Evolutionary conservation across 2,329 filamentous ascomycete genomes (phyloP), one percentile per base, ranked within the genome.

Genomic region (Diaporthe sp.): DNA sequence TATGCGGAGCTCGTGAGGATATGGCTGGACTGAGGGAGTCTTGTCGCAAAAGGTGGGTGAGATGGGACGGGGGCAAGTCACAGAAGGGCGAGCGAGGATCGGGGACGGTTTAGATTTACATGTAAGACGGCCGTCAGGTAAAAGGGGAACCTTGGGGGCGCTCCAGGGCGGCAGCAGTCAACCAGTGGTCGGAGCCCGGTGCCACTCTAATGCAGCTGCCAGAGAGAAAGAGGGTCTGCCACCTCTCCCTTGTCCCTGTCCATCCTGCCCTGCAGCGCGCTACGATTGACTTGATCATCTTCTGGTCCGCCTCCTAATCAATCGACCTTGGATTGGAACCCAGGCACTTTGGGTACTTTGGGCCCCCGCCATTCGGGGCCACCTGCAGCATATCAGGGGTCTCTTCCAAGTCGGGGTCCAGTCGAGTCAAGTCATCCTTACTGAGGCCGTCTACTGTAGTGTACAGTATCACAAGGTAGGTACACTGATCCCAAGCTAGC

Each of bases 131-230:
- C 47, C 63, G 63, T 68, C 22, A 30, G 39, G 63, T 68, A 68
- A 68, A 68, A 68, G 63, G 63, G 63, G 63, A 68, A 68, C 63
- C 63, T 68, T 53, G 63, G 32, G 22, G 22, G 63, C 63, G 63
- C 63, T 39, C 15, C 39, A 47, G 39, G 9, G 61, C 61, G 30
- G 30, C 61, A 32, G 44, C 61, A 66, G 51, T 66, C 61, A 66
- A 27, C 44, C 44, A 66, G 30, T 66, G 44, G 61, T 37, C 61
- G 44, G 30, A 51, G 44, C 61, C 61, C 61, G 61, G 61, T 65
- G 61, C 42, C 61, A 51, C 61, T 66, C 61, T 66, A 66, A 66
- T 66, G 61, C 61, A 53, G 47, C 47, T 68, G 63, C 63, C 63
- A 68, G 63, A 68, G 47, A 53, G 63, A 39, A 39, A 53, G 63